Evolutionary conservation across 169 alveolate genomes (phyloP), one percentile per base, ranked within the genome.

Genomic region (Plasmodium sp.): DNA sequence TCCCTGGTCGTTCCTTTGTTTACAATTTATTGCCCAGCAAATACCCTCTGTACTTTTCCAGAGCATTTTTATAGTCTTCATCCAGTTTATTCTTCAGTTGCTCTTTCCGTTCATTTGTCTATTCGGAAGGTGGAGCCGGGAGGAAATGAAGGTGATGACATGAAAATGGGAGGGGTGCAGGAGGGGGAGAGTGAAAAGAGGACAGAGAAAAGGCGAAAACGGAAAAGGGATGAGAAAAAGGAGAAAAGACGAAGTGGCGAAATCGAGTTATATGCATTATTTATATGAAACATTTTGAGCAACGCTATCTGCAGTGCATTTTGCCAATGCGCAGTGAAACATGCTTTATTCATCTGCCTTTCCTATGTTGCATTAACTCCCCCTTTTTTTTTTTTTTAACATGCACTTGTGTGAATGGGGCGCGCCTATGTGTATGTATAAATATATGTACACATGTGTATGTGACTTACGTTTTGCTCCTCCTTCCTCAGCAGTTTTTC

Each of bases 51-150:
- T 80, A 88, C 73, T 88, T 88, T 41, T 88, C 94, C n/a, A 79
- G 72, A 39, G 74, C 81, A 43, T 88, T 88, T 88, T 88, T 88
- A 75, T 79, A 88, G 51, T 88, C 94, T 73, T 88, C 94, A 36
- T 88, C 88, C 31, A 88, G 88, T 33, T 88, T 88, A 88, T 54
- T 62, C 56, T 88, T 81, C 14, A 88, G 88, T 88, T 88, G 90
- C 34, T 88, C 94, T 67, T 79, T 88, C 36, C 90, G 67, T 88
- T 88, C 94, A 67, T 88, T 88, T 88, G 94, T 81, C 94, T 88
- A 54, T 88, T n/a, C 27, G 51, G 71, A 62, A 51, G 16, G 22
- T 51, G 62, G 62, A 16, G 62, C 62, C 80, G 34, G 56, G 73
- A 51, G 83, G 67, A 88, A 34, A 79, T 34, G n/a, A 88, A 43